Conservation (phyloP, 1,139 yeast species). For the Pneumocystis sp. region DNA sequence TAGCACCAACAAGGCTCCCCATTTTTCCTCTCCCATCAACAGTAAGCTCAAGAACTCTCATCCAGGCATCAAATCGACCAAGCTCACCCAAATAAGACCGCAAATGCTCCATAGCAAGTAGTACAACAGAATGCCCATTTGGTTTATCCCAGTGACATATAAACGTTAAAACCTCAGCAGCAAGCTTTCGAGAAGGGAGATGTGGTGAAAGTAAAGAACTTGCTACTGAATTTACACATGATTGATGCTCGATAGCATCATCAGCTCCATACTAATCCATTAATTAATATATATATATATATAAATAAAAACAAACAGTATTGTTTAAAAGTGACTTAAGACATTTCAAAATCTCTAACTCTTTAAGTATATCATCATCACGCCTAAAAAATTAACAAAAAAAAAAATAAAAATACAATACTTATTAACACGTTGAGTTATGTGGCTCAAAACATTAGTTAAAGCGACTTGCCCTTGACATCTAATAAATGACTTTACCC, state of each 20-base stretch:
- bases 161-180: conserved; percentile 59
- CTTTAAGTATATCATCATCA: conserved; percentile 39
- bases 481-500: conserved; percentile 73
- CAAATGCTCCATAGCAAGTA: conserved; percentile 47
- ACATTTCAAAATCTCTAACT: conserved; percentile 45
- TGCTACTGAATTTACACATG: conserved; percentile 43
- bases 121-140: conserved; percentile 48
- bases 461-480: conserved; percentile 84
- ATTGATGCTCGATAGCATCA: conserved; percentile 36
- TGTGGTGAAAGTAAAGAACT: conserved; percentile 49
- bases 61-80: conserved; percentile 69
- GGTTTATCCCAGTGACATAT: conserved; percentile 37
- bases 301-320: conserved; percentile 15
- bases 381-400: conserved; percentile 5
- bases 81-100: conserved; percentile 49
- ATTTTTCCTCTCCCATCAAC: conserved; percentile 76
- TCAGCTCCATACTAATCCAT: conserved; percentile 34
- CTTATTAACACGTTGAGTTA: conserved; percentile 23
- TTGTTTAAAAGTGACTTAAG: conserved; percentile 45
- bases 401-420: neutral
- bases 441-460: conserved; percentile 40
- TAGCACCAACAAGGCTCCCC: conserved; percentile 86
- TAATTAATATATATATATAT: neutral
- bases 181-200: conserved; percentile 59
- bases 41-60: conserved; percentile 54